phyloP scores from a whole-genome alignment of 2,329 filamentous ascomycete species.

The Cytospora mali region DNA sequence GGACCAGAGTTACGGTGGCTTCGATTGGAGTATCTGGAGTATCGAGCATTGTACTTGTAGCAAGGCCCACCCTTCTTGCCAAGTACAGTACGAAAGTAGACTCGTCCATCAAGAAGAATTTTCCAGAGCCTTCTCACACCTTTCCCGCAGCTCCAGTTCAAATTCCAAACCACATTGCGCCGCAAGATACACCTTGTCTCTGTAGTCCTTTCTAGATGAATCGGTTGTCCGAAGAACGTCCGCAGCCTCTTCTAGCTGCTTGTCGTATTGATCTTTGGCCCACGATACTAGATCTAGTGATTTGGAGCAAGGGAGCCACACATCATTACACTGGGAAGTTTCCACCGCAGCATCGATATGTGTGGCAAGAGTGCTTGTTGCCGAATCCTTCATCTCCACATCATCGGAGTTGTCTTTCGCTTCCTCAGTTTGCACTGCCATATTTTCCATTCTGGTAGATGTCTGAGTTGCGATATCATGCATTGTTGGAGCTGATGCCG shows the following conservation, averaged over 20 bases:
- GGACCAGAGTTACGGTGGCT: too few species aligned
- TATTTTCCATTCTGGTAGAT: neutral
- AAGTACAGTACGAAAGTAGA: too few species aligned
- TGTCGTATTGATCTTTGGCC: neutral
- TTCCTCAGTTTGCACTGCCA: neutral
- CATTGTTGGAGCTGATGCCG: too few species aligned
- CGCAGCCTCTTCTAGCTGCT: neutral
- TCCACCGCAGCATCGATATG: neutral
- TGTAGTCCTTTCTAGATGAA: neutral
- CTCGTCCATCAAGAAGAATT: neutral
- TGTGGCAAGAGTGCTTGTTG: neutral
- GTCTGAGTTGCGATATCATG: neutral
- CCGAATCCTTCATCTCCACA: neutral
- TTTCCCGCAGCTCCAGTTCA: neutral
- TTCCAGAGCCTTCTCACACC: neutral
- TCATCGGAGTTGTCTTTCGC: neutral
- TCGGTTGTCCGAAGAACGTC: neutral
- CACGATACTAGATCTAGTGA: neutral
- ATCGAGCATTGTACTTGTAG: too few species aligned
- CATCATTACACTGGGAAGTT: neutral
- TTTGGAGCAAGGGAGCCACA: constrained; percentile 1
- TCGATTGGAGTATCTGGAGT: too few species aligned
- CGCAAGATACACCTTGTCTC: neutral
- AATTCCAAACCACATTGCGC: neutral
- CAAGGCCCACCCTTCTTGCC: too few species aligned